Conservation (phyloP, 1,284 basidiomycete species). For the Tilletia caries region DNA sequence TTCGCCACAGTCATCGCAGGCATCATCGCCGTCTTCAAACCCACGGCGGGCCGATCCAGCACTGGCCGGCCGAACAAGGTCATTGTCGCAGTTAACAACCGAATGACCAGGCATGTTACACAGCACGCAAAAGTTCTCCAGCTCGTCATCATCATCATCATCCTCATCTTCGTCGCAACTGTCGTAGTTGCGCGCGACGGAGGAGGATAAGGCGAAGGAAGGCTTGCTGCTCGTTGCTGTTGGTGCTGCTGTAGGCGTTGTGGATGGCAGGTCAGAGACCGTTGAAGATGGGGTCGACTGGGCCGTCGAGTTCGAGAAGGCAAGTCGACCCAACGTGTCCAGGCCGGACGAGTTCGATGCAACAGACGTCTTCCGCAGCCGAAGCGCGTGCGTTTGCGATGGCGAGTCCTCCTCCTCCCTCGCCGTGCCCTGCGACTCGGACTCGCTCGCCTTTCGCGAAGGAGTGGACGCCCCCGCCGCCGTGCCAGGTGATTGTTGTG, state of each 20-base stretch:
- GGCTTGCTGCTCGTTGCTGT: no score
- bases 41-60: background rate
- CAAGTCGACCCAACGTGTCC: background rate
- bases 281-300: slow-evolving; percentile 15
- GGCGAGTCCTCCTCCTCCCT: slow-evolving; percentile 1
- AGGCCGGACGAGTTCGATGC: background rate
- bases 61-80: background rate
- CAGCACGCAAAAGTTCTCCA: slow-evolving; percentile 29
- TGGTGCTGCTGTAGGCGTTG: background rate
- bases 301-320: no score
- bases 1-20: slow-evolving; percentile 40
- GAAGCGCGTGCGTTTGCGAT: slow-evolving; percentile 6
- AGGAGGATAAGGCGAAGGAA: no score
- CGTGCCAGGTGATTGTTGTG: slow-evolving; percentile 18
- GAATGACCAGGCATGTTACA: slow-evolving; percentile 29
- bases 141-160: slow-evolving; percentile 29
- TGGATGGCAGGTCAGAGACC: background rate
- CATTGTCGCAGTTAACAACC: slow-evolving; percentile 24
- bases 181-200: slow-evolving; percentile 16
- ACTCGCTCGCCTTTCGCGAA: background rate
- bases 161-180: slow-evolving; percentile 3
- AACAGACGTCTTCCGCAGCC: slow-evolving; percentile 12
- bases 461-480: slow-evolving; percentile 13
- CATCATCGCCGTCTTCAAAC: slow-evolving; percentile 24
- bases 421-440: slow-evolving; percentile 14